Evolutionary conservation across 202 grass and related monocot genomes (phyloP), one percentile per base, ranked within the genome.

Genomic region (Hordeum pubiflorum): DNA sequence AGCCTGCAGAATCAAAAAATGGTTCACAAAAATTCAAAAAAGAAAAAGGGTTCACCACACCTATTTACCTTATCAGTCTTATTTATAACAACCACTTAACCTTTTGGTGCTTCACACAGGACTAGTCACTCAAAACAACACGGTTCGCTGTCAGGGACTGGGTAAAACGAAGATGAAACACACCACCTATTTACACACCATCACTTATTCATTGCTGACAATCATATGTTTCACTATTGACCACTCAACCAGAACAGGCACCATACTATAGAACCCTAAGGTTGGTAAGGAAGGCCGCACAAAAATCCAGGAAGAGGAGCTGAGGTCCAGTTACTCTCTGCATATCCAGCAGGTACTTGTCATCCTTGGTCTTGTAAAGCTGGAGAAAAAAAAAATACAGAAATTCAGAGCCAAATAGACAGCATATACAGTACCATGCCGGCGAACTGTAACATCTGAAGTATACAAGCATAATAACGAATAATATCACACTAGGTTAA

Each of bases 261-360:
- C 37, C 93, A 97, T 60, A 97, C 44, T 97, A 97, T 56, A 97
- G 61, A 78, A 97, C 93, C 80, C 86, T 89, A 70, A 93, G 93
- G 65, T 93, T 89, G 72, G 84, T 86, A 62, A 97, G 83, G 81
- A 97, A 93, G 17, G 78, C 84, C 2, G 93, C 88, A 44, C 93
- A 97, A 21, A 97, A 87, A 55, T 97, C 93, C 50, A 97, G 88
- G 82, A 89, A 97, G 69, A 91, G 86, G 58, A 97, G 81, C n/a
- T 97, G 93, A 22, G 91, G 84, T 17, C 93, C 91, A 23, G 18
- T 81, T 73, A 97, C 29, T 76, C 91, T 91, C 90, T 97, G 93
- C 88, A 97, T 83, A 70, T 97, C 93, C 0, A 97, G 86, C 37
- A 91, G 89, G 77, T 97, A 97, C 82, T 89, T 91, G 5, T 89